Conservation (phyloP, 2,329 filamentous ascomycete species). For the Penicillium glabrum region DNA sequence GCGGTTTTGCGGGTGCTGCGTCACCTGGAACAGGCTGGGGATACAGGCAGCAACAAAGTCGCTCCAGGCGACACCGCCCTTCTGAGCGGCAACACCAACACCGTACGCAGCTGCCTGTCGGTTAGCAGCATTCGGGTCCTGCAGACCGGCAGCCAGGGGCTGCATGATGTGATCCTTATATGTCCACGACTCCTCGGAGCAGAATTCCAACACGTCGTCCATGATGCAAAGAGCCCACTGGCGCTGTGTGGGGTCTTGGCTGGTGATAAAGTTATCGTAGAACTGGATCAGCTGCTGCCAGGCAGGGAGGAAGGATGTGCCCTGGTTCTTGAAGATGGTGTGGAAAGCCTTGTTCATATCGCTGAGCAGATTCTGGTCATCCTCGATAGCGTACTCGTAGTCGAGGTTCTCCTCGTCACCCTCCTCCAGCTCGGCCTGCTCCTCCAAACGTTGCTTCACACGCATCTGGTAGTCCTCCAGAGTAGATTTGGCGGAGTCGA, state of each 20-base stretch:
- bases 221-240: constrained; percentile 99
- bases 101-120: constrained; percentile 95
- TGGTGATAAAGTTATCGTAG: constrained; percentile 82
- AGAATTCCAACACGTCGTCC: constrained; percentile 97
- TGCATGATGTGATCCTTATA: constrained; percentile 85
- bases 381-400: constrained; percentile 85
- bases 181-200: constrained; percentile 80
- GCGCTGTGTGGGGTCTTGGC: constrained; percentile 80
- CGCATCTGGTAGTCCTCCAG: constrained; percentile 91
- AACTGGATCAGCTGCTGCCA: constrained; percentile 86
- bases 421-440: constrained; percentile 79
- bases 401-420: constrained; percentile 89
- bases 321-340: constrained; percentile 97
- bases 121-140: constrained; percentile 83
- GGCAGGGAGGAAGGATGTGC: constrained; percentile 74
- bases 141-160: constrained; percentile 82
- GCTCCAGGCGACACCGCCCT: constrained; percentile 82
- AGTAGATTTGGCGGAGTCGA: constrained; percentile 79
- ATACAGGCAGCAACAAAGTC: constrained; percentile 81
- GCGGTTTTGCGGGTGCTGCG: constrained; percentile 75
- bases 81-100: constrained; percentile 91
- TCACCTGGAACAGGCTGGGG: constrained; percentile 80
- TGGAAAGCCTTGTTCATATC: constrained; percentile 99
- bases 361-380: constrained; percentile 92
- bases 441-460: constrained; percentile 78